Evolutionary conservation across 257 asterid species (phyloP).

Genomic region (Solanum ossicruentum): DNA sequence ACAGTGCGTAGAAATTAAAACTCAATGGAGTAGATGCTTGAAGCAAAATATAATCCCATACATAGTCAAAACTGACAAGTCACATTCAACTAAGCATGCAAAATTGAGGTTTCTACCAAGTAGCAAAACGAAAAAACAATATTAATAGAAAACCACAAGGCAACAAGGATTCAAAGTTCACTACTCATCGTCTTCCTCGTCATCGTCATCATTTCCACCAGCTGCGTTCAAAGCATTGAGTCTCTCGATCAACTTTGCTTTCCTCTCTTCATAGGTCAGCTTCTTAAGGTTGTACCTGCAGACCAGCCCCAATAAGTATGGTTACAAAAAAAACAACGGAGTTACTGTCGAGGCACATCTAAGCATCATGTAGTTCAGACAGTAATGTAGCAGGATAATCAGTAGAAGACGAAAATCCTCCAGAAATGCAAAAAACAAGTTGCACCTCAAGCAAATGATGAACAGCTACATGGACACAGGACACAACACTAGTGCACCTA

Average conservation of each 20-base stretch:
- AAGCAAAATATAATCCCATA: neutral
- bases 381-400: neutral
- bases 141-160: neutral
- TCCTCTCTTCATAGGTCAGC: constrained; percentile 69
- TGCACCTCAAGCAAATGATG: neutral
- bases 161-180: neutral
- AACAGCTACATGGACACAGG: neutral
- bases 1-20: neutral
- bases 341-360: neutral
- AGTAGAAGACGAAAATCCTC: neutral
- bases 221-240: constrained; percentile 59
- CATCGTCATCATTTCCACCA: constrained; percentile 30
- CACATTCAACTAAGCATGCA: neutral
- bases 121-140: neutral
- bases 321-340: neutral
- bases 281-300: constrained; percentile 65
- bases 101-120: neutral
- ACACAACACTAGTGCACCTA: neutral
- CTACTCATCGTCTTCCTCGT: constrained; percentile 39
- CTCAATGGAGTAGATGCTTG: neutral
- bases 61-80: neutral
- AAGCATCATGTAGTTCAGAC: neutral
- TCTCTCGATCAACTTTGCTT: constrained; percentile 54
- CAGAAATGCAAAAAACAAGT: neutral
- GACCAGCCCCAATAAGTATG: neutral